Conservation (phyloP, 352 stramenopile species). For the Elongisporangium undulatum region DNA sequence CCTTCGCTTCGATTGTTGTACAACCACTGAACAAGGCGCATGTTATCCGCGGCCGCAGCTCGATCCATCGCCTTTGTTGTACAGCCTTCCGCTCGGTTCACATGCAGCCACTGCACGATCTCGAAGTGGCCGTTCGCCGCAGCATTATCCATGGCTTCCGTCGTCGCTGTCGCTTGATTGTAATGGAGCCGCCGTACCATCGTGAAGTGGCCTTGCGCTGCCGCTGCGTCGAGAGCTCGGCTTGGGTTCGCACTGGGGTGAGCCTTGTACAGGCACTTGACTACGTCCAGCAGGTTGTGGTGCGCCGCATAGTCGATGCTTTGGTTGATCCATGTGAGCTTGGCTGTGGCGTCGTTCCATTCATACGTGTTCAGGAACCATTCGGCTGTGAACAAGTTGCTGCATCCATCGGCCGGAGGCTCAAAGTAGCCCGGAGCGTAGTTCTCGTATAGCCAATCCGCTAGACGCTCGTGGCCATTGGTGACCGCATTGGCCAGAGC, state of each 20-base stretch:
- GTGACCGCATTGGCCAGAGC: neutral
- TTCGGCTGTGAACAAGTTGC: neutral
- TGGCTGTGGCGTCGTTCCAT: neutral
- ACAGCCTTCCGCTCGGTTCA: constrained; percentile 19
- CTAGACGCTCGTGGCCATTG: neutral
- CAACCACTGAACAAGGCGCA: constrained; percentile 21
- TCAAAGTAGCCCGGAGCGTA: neutral
- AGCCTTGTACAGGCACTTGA: neutral
- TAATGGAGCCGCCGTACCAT: constrained; percentile 17
- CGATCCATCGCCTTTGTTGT: constrained; percentile 19
- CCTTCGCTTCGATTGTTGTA: constrained; percentile 19
- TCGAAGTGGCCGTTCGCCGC: constrained; percentile 21
- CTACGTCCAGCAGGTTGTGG: neutral
- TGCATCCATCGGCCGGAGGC: neutral
- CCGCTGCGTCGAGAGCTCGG: constrained; percentile 3
- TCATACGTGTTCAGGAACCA: neutral
- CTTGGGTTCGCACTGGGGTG: neutral
- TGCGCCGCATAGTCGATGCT: neutral
- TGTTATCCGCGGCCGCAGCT: constrained; percentile 13
- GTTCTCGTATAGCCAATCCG: neutral
- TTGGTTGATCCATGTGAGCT: neutral
- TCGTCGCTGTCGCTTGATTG: constrained; percentile 14
- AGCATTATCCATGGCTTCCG: constrained; percentile 25
- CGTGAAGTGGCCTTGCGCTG: constrained; percentile 12
- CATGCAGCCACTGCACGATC: constrained; percentile 25